These are phyloP conservation scores for Phialemonium atrogriseum DNA, from an alignment of 2,329 filamentous ascomycete genomes.

Conservation along the genomic window DNA sequence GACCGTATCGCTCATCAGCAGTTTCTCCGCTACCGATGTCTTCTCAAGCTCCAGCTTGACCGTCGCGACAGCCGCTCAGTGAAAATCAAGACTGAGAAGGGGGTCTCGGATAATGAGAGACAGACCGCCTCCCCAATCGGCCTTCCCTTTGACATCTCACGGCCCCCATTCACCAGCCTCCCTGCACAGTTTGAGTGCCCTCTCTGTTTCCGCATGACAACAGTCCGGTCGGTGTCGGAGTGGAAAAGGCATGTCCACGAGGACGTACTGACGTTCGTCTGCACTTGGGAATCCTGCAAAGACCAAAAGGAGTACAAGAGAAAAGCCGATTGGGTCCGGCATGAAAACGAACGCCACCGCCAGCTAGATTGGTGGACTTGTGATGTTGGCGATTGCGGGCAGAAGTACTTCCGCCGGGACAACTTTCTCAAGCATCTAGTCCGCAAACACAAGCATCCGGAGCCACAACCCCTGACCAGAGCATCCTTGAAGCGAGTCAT, in stretches of 20 bases:
- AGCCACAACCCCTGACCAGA: constrained; percentile 73
- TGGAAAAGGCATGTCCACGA: constrained; percentile 97
- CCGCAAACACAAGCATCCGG: constrained; percentile 78
- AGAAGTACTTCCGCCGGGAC: constrained; percentile 79
- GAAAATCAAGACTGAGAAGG: constrained; percentile 64
- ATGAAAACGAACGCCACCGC: constrained; percentile 86
- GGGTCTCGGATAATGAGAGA: too few species aligned
- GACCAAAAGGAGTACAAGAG: constrained; percentile 90
- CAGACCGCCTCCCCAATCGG: too few species aligned
- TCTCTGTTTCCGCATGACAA: constrained; percentile 77
- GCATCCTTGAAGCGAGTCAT: constrained; percentile 55
- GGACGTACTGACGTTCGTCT: constrained; percentile 88
- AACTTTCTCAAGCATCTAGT: constrained; percentile 92
- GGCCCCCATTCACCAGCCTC: constrained; percentile 67
- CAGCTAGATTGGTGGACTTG: constrained; percentile 90
- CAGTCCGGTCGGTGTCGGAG: constrained; percentile 83
- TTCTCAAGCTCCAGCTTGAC: constrained; percentile 62
- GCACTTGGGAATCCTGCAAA: constrained; percentile 74
- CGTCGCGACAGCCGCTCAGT: constrained; percentile 58
- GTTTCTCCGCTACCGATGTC: constrained; percentile 65
- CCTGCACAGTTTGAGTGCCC: constrained; percentile 88
- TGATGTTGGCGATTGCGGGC: constrained; percentile 69
- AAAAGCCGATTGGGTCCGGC: constrained; percentile 91
- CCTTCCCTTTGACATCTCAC: constrained; percentile 73
- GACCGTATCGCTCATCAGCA: constrained; percentile 81